A percentile compares a stretch with the other conserved stretches of the same genome.
These are phyloP conservation scores for Boletus mariae DNA, from an alignment of 1,284 basidiomycete species.

Conservation along the genomic window DNA sequence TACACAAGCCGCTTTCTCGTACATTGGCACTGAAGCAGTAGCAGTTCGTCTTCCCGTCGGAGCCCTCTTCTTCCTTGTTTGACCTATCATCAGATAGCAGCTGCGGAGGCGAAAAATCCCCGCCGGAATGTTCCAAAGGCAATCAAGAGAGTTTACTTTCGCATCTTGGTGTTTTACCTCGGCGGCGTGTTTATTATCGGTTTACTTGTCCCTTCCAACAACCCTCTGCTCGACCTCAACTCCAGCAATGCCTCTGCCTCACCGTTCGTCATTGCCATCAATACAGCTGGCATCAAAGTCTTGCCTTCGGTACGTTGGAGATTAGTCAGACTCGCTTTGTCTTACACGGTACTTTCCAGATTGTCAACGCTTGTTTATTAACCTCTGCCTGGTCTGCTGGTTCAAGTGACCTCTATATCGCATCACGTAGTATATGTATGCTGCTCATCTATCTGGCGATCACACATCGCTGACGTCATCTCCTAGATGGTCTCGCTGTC, in stretches of 20 bases:
- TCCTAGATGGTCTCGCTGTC: conserved; percentile 53
- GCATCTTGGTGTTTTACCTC: conserved; percentile 53
- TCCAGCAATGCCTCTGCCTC: conserved; percentile 36
- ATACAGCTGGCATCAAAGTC: conserved; percentile 47
- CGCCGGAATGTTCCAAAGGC: conserved; percentile 38
- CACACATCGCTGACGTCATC: neutral
- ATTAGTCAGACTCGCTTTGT: neutral
- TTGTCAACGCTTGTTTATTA: conserved; percentile 66
- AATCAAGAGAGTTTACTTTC: conserved; percentile 50
- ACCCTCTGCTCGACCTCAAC: conserved; percentile 35
- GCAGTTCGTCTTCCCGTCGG: conserved; percentile 31
- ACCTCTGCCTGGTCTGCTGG: conserved; percentile 58
- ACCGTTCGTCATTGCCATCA: conserved; percentile 55
- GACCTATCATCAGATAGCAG: conserved; percentile 38
- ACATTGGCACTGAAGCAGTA: conserved; percentile 57
- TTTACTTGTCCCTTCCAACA: conserved; percentile 47
- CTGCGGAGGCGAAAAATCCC: conserved; percentile 41
- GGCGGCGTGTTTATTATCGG: conserved; percentile 49
- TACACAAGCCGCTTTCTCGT: conserved; percentile 45
- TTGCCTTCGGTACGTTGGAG: conserved; percentile 39
- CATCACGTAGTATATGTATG: conserved; percentile 26
- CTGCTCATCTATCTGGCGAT: neutral
- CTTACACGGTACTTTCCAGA: conserved; percentile 13
- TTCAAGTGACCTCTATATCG: conserved; percentile 27
- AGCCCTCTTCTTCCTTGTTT: neutral